phyloP scores from a whole-genome alignment of 345 rosid species.

The Geranium rotundifolium region DNA sequence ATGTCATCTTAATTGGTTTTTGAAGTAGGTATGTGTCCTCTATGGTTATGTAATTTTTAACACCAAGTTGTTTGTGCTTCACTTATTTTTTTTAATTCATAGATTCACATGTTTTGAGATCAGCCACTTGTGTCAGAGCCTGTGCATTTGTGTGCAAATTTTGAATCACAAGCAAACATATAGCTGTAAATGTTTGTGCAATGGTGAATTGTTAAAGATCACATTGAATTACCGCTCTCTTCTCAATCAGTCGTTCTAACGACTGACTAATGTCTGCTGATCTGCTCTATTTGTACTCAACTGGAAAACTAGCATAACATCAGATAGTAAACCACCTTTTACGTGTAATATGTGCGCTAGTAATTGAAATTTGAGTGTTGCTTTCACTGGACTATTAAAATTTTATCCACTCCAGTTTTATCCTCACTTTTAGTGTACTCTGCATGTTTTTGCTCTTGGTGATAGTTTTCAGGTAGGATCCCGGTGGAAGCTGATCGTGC shows the following conservation, averaged over 20 bases:
- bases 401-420: no score
- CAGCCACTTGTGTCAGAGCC: not conserved
- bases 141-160: not conserved
- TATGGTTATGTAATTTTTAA: conserved; percentile 19
- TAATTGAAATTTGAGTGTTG: no score
- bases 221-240: not conserved
- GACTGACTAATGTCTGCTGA: no score
- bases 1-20: conserved; percentile 23
- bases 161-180: not conserved
- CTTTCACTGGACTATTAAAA: no score
- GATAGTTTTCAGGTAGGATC: not conserved
- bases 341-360: no score
- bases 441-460: no score
- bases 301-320: no score
- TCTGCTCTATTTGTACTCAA: no score
- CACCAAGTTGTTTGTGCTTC: conserved; percentile 20
- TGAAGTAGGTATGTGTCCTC: conserved; percentile 26
- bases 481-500: not conserved
- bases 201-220: not conserved
- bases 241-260: no score
- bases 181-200: not conserved
- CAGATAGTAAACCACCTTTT: no score
- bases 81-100: conserved; percentile 22
- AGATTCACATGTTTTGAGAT: not conserved
- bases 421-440: no score